These are phyloP conservation scores for Candida fluviatilis DNA, from an alignment of 805 yeast species.

Conservation along the genomic window DNA sequence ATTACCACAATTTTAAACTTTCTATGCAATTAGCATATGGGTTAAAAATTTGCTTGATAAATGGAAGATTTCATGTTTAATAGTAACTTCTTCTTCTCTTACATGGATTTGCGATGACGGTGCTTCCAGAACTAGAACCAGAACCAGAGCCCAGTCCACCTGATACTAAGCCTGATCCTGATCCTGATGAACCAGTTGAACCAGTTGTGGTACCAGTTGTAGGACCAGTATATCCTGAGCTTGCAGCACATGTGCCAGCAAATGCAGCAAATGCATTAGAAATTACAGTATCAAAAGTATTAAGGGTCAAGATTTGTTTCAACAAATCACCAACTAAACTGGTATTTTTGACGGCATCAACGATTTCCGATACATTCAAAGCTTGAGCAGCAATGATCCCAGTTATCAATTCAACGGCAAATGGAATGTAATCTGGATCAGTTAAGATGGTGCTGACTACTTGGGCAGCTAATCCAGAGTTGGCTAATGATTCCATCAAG, in stretches of 20 bases:
- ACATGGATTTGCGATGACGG: slow-evolving; percentile 18
- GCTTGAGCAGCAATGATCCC: slow-evolving; percentile 27
- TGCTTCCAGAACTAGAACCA: slow-evolving; percentile 5
- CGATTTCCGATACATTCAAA: slow-evolving; percentile 20
- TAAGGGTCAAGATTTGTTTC: slow-evolving; percentile 26
- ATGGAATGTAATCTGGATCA: slow-evolving; percentile 32
- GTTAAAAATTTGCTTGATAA: not conserved
- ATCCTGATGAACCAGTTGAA: slow-evolving; percentile 8
- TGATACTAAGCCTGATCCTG: slow-evolving; percentile 9
- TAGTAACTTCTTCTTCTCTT: slow-evolving; percentile 26
- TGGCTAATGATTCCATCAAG: slow-evolving; percentile 36
- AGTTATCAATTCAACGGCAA: slow-evolving; percentile 30
- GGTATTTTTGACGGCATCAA: slow-evolving; percentile 30
- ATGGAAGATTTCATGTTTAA: not conserved
- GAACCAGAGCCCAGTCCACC: slow-evolving; percentile 4
- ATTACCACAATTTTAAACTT: no score
- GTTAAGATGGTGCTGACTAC: slow-evolving; percentile 37
- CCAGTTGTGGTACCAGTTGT: slow-evolving; percentile 9
- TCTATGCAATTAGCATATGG: no score
- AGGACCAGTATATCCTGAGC: slow-evolving; percentile 9
- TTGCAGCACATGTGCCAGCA: slow-evolving; percentile 25
- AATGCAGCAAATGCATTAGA: slow-evolving; percentile 36
- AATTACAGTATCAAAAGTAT: slow-evolving; percentile 30
- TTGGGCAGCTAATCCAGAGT: slow-evolving; percentile 38
- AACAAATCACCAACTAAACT: slow-evolving; percentile 30